Percentiles rank a stretch among this genome's conserved stretches.
Conservation (phyloP, 768 basidiomycete species). For the Tylopilus cervinicoccineus region DNA sequence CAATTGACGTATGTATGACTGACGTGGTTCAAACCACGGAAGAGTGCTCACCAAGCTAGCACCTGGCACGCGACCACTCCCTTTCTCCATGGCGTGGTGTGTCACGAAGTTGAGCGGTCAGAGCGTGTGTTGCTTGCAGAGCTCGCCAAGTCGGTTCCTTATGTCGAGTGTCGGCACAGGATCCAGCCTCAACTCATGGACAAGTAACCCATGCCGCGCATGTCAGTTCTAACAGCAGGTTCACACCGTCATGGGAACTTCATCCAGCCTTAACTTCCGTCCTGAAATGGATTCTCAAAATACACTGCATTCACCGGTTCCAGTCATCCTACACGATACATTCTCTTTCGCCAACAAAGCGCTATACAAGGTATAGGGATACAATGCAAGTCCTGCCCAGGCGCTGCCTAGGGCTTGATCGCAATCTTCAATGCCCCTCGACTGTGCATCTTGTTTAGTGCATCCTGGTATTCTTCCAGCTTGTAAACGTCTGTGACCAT, state of each 20-base stretch:
- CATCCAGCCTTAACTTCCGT: neutral
- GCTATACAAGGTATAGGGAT: constrained; percentile 21
- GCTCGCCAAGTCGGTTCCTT: neutral
- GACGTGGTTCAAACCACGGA: neutral
- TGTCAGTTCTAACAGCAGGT: neutral
- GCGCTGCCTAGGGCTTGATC: constrained; percentile 45
- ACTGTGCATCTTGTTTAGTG: constrained; percentile 70
- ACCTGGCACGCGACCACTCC: neutral
- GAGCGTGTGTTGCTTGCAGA: neutral
- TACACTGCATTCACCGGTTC: neutral
- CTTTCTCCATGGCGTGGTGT: neutral
- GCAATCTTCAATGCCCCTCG: constrained; percentile 59
- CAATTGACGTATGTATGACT: neutral
- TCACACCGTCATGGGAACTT: neutral
- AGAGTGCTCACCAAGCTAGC: constrained; percentile 12
- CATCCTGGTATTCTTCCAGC: constrained; percentile 65
- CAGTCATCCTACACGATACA: neutral
- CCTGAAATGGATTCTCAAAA: no score
- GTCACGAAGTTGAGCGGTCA: neutral
- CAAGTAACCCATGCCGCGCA: neutral
- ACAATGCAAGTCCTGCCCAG: constrained; percentile 4
- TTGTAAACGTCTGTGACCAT: constrained; percentile 71
- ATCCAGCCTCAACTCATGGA: neutral
- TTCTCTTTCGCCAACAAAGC: neutral
- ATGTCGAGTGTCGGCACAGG: neutral